Conservation (phyloP, 1,284 basidiomycete species). For the Macrocystidia cucumis region DNA sequence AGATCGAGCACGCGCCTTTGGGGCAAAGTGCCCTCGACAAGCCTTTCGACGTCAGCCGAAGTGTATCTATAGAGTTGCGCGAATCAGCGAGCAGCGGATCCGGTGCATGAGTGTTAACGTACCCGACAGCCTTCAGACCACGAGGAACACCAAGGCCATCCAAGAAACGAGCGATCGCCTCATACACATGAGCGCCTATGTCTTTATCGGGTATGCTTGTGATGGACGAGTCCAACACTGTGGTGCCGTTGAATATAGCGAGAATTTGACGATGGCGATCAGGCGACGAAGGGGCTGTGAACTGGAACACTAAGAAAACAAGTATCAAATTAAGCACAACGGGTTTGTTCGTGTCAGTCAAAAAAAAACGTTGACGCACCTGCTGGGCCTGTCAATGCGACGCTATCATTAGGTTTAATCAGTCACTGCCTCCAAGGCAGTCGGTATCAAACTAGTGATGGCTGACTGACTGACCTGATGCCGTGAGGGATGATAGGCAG, state of each 20-base stretch:
- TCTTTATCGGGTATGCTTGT: conserved; percentile 74
- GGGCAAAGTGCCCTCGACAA: conserved; percentile 85
- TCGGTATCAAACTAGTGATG: neutral
- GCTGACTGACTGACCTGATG: conserved; percentile 44
- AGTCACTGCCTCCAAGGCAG: too few relatives aligned
- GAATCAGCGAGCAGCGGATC: conserved; percentile 1
- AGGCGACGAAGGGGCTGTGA: conserved; percentile 88
- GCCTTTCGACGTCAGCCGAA: conserved; percentile 49
- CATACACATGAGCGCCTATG: conserved; percentile 77
- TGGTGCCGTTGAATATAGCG: conserved; percentile 72
- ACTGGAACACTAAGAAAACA: conserved; percentile 90
- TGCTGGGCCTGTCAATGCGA: conserved; percentile 87
- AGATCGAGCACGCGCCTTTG: conserved; percentile 85
- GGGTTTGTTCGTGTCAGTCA: too few relatives aligned
- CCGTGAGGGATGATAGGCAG: conserved; percentile 93
- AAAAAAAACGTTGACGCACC: too few relatives aligned
- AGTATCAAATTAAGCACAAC: too few relatives aligned
- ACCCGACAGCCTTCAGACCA: conserved; percentile 80
- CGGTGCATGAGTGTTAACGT: conserved; percentile 10
- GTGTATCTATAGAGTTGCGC: conserved; percentile 45
- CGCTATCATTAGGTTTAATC: conserved; percentile 33
- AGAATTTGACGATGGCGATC: conserved; percentile 87
- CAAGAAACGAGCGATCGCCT: conserved; percentile 88
- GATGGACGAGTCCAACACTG: conserved; percentile 60
- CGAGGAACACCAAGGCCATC: conserved; percentile 84